phyloP scores from a whole-genome alignment of 495 filamentous ascomycete genomes.

The Bryoglossum gracile region DNA sequence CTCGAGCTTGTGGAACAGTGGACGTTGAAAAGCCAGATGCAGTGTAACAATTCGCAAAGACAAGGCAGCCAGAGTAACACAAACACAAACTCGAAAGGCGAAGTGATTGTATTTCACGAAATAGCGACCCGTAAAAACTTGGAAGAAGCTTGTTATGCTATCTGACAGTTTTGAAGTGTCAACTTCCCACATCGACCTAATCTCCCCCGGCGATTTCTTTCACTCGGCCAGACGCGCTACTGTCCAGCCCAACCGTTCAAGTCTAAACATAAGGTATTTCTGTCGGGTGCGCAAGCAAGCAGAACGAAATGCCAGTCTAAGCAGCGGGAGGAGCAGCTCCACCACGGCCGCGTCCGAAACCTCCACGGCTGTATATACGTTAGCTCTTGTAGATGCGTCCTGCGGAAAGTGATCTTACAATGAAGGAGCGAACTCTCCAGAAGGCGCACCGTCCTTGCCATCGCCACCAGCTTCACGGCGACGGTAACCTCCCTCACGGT shows the following conservation, averaged over 20 bases:
- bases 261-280: slow-evolving; percentile 42
- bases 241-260: slow-evolving; percentile 38
- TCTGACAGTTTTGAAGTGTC: slow-evolving; percentile 34
- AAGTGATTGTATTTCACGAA: slow-evolving; percentile 5
- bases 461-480: slow-evolving; percentile 72
- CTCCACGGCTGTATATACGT: slow-evolving; percentile 60
- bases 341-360: slow-evolving; percentile 91
- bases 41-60: neutral
- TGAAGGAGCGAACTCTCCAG: slow-evolving; percentile 88
- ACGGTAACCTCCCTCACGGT: slow-evolving; percentile 90
- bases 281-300: slow-evolving; percentile 28
- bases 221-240: slow-evolving; percentile 42
- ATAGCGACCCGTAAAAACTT: slow-evolving; percentile 16
- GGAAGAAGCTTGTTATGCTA: slow-evolving; percentile 29
- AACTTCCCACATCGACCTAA: slow-evolving; percentile 36
- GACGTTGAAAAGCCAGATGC: neutral
- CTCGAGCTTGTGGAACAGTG: neutral
- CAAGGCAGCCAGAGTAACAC: too few species aligned
- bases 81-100: too few species aligned
- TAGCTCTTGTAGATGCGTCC: slow-evolving; percentile 18
- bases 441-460: slow-evolving; percentile 91
- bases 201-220: slow-evolving; percentile 41
- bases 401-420: slow-evolving; percentile 51
- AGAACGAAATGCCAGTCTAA: slow-evolving; percentile 36
- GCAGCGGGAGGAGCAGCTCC: slow-evolving; percentile 65